Conservation (phyloP, 2,329 filamentous ascomycete genomes). For the Fusarium euwallaceae region DNA sequence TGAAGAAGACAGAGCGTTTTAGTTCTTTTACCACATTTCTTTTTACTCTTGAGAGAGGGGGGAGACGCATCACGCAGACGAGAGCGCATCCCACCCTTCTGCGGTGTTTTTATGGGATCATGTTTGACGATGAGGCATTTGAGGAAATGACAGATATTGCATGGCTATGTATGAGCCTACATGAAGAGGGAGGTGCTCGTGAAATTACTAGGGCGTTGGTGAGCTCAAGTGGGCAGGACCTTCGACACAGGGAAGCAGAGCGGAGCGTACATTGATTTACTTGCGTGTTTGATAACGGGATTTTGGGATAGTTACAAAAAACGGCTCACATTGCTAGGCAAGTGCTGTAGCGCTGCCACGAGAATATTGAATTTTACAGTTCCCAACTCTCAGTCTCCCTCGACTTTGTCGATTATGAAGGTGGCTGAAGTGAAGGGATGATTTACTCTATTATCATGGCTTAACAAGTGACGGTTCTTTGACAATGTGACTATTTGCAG, state of each 20-base stretch:
- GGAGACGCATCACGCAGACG: conserved; percentile 43
- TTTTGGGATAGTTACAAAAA: conserved; percentile 46
- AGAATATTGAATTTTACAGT: conserved; percentile 39
- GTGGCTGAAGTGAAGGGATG: not conserved
- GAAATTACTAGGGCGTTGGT: conserved; percentile 46
- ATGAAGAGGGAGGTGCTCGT: conserved; percentile 43
- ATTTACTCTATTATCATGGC: not conserved
- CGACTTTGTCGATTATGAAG: not conserved
- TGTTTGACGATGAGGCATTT: conserved; percentile 50
- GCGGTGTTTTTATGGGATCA: conserved; percentile 48
- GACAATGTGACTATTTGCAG: not conserved
- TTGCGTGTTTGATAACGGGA: conserved; percentile 41
- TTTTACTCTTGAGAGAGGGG: conserved; percentile 28
- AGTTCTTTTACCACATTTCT: conserved; percentile 47
- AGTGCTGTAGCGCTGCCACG: conserved; percentile 43
- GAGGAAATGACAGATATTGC: conserved; percentile 45
- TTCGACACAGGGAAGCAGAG: conserved; percentile 37
- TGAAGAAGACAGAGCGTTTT: conserved; percentile 54
- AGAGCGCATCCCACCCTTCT: conserved; percentile 40
- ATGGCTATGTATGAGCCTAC: conserved; percentile 43
- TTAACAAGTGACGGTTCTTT: not conserved
- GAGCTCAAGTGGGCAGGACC: conserved; percentile 50
- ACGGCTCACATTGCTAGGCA: conserved; percentile 40
- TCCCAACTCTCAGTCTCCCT: conserved; percentile 13
- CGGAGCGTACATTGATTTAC: conserved; percentile 38